These are phyloP conservation scores for Berkeleyomyces basicola DNA, from an alignment of 2,329 filamentous ascomycete genomes.

Conservation along the genomic window DNA sequence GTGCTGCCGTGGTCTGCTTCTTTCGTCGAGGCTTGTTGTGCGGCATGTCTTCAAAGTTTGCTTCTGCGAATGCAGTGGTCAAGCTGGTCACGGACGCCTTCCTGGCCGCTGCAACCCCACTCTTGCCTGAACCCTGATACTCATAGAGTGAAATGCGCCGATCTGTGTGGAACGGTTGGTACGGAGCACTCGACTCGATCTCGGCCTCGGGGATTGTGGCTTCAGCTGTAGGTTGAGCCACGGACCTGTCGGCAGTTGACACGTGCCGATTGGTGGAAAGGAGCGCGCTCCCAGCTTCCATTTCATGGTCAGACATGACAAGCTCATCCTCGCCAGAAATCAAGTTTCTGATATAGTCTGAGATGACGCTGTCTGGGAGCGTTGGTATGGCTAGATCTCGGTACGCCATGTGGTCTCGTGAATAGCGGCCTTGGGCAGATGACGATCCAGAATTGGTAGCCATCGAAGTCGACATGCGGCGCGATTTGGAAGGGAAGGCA, in stretches of 20 bases:
- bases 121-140: slow-evolving; percentile 23
- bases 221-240: slow-evolving; percentile 30
- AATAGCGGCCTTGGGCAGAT: background rate
- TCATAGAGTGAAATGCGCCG: slow-evolving; percentile 64
- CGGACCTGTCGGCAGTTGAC: background rate
- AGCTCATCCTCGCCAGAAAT: slow-evolving; percentile 27
- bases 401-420: slow-evolving; percentile 33
- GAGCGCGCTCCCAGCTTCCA: slow-evolving; percentile 38
- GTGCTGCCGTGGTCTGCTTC: slow-evolving; percentile 9
- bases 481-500: slow-evolving; percentile 44
- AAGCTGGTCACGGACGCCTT: background rate
- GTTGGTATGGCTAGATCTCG: slow-evolving; percentile 50
- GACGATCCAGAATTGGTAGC: slow-evolving; percentile 12
- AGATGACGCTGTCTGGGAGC: slow-evolving; percentile 38
- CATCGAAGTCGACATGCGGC: slow-evolving; percentile 34
- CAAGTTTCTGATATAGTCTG: slow-evolving; percentile 5
- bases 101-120: background rate
- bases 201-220: slow-evolving; percentile 61
- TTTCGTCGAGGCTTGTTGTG: slow-evolving; percentile 22
- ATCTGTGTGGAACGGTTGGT: slow-evolving; percentile 92
- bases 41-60: slow-evolving; percentile 27
- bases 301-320: slow-evolving; percentile 34
- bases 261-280: slow-evolving; percentile 27
- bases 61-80: slow-evolving; percentile 18
- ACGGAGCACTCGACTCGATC: slow-evolving; percentile 89